A percentile compares a stretch with the other conserved stretches of the same genome.
These are phyloP conservation scores for Acacia confusa DNA, from an alignment of 306 rosid species.

Conservation along the genomic window DNA sequence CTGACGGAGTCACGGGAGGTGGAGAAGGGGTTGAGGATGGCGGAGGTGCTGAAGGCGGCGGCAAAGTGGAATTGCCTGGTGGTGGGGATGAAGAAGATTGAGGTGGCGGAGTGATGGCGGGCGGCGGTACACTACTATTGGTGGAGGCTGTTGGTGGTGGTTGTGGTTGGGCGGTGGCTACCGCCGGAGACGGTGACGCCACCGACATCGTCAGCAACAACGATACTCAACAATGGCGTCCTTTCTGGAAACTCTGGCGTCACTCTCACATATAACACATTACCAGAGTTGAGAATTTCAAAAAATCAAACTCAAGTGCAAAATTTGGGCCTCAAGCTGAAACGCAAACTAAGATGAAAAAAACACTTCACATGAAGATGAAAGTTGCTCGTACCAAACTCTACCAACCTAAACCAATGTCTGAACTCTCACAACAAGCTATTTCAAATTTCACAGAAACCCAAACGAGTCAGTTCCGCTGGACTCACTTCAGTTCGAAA, in stretches of 20 bases:
- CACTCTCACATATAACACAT: slow-evolving; percentile 10
- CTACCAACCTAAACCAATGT: slow-evolving; percentile 35
- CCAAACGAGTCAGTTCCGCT: not conserved
- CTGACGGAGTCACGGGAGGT: not conserved
- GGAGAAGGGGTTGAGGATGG: not conserved
- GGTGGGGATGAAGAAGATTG: slow-evolving; percentile 37
- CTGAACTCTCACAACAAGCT: slow-evolving; percentile 10
- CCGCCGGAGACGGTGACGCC: slow-evolving; percentile 62
- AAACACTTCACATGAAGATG: slow-evolving; percentile 33
- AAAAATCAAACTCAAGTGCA: not conserved
- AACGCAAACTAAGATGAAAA: slow-evolving; percentile 8
- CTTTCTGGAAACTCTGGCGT: slow-evolving; percentile 11
- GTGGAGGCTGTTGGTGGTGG: slow-evolving; percentile 32
- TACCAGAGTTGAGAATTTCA: slow-evolving; percentile 16
- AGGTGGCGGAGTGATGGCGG: slow-evolving; percentile 44
- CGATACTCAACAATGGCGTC: slow-evolving; percentile 19
- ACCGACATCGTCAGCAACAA: slow-evolving; percentile 54
- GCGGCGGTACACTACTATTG: slow-evolving; percentile 30
- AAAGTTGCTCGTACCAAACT: slow-evolving; percentile 35
- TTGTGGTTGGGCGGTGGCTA: slow-evolving; percentile 47
- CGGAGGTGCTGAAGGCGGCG: slow-evolving; percentile 8
- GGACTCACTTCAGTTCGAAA: not conserved
- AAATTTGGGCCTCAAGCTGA: slow-evolving; percentile 26
- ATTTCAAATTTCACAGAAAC: not conserved
- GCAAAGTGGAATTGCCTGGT: slow-evolving; percentile 20